A percentile compares a stretch with the other conserved stretches of the same genome.
phyloP scores from a whole-genome alignment of 352 stramenopile species.

The Vaucheria bursata region DNA sequence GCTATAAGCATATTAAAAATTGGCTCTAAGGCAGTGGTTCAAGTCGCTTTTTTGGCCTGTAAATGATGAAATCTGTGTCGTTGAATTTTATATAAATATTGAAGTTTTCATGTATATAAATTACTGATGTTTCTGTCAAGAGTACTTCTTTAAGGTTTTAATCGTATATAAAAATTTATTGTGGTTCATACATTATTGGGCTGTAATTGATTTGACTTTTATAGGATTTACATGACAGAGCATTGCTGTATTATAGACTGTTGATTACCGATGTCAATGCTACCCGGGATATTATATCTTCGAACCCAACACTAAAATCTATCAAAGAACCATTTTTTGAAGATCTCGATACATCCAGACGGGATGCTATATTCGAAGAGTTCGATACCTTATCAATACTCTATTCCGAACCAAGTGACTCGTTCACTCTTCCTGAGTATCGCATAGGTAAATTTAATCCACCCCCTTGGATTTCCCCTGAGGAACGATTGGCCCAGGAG shows the following conservation, averaged over 20 bases:
- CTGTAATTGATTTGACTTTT: no score
- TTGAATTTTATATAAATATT: no score
- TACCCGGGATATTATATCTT: conserved; percentile 68
- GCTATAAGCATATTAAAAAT: no score
- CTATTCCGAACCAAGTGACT: conserved; percentile 87
- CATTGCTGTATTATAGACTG: conserved; percentile 93
- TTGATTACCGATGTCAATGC: conserved; percentile 82
- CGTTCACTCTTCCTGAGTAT: conserved; percentile 78
- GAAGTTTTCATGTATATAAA: no score
- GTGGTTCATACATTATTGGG: no score
- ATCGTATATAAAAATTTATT: no score
- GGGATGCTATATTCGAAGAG: conserved; percentile 62
- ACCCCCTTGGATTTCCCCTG: not conserved
- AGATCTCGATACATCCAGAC: conserved; percentile 65
- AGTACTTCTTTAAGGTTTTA: no score
- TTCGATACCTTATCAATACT: conserved; percentile 96
- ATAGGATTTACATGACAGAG: conserved; percentile 89
- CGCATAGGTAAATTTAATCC: not conserved
- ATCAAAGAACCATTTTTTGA: conserved; percentile 60
- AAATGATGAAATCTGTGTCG: no score
- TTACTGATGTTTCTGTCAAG: no score
- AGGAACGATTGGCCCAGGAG: conserved; percentile 47
- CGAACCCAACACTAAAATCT: conserved; percentile 12
- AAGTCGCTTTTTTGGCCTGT: no score
- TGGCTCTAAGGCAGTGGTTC: no score